phyloP scores from a whole-genome alignment of 176 grass and related monocot genomes.

The Avena sativa region DNA sequence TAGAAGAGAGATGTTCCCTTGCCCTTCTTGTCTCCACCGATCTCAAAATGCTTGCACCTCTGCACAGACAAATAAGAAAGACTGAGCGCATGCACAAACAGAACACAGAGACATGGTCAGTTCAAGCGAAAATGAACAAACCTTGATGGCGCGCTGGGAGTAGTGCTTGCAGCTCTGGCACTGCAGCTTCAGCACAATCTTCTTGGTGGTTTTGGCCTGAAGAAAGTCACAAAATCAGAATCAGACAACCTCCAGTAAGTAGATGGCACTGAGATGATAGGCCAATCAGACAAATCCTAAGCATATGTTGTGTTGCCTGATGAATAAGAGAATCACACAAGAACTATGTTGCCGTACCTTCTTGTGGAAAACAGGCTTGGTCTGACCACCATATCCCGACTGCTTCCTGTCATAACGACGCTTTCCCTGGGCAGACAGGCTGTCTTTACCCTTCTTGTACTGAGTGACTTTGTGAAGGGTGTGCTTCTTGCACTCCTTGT shows the following conservation, averaged over 20 bases:
- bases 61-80: slow-evolving; percentile 10
- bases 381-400: slow-evolving; percentile 95
- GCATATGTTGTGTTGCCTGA: not conserved
- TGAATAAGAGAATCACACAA: not conserved
- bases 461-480: slow-evolving; percentile 96
- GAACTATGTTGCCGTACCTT: slow-evolving; percentile 52
- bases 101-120: not conserved
- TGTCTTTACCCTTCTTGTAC: slow-evolving; percentile 98
- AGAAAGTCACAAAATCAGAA: not conserved
- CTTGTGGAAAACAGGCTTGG: slow-evolving; percentile 97
- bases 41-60: slow-evolving; percentile 99
- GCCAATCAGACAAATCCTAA: not conserved
- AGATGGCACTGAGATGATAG: not conserved
- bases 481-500: slow-evolving; percentile 96
- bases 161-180: slow-evolving; percentile 96
- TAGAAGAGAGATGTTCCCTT: slow-evolving; percentile 98
- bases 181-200: slow-evolving; percentile 93
- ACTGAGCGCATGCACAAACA: slow-evolving; percentile 23
- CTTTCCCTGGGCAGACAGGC: slow-evolving; percentile 88
- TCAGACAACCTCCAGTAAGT: not conserved
- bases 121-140: slow-evolving; percentile 16
- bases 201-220: slow-evolving; percentile 97
- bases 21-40: slow-evolving; percentile 97
- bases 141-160: slow-evolving; percentile 81
- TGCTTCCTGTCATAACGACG: slow-evolving; percentile 94